Conservation (phyloP, 31 red algal species). For the Odonthalia washingtoniensis region DNA sequence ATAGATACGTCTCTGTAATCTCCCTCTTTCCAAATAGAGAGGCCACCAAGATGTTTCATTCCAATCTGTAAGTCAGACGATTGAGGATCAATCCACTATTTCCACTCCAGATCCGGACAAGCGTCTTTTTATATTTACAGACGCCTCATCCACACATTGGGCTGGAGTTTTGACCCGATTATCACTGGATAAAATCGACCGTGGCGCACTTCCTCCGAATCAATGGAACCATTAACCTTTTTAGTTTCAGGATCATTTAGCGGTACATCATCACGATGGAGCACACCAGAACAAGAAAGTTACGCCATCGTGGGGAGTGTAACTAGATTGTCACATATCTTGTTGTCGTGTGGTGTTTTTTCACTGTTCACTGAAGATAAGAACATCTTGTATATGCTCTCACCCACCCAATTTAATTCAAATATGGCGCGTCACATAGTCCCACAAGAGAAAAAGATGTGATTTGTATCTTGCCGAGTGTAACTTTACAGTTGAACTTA, state of each 20-base stretch:
- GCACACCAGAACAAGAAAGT: conserved; percentile 19
- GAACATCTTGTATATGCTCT: conserved; percentile 52
- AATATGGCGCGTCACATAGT: conserved; percentile 50
- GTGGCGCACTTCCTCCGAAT: not conserved
- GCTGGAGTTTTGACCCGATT: conserved; percentile 48
- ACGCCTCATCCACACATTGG: conserved; percentile 28
- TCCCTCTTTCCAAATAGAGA: conserved; percentile 35
- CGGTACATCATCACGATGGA: not conserved
- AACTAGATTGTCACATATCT: not conserved
- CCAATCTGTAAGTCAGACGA: not conserved
- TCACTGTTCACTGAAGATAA: conserved; percentile 53
- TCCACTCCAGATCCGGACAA: not conserved
- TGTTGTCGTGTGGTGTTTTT: not conserved
- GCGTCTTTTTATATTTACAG: conserved; percentile 44
- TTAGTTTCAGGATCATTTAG: conserved; percentile 22
- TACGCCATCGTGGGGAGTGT: not conserved
- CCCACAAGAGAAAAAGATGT: conserved; percentile 53
- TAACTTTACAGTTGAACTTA: conserved; percentile 48
- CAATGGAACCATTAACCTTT: conserved; percentile 6
- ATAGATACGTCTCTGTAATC: conserved; percentile 30
- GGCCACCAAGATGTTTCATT: conserved; percentile 9
- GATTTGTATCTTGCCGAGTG: conserved; percentile 48
- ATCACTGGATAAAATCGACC: not conserved
- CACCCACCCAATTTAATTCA: not conserved
- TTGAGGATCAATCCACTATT: conserved; percentile 13